Evolutionary conservation across 2,329 filamentous ascomycete genomes (phyloP), one percentile per base, ranked within the genome.

Genomic region (Mycosphaerella arachidis): DNA sequence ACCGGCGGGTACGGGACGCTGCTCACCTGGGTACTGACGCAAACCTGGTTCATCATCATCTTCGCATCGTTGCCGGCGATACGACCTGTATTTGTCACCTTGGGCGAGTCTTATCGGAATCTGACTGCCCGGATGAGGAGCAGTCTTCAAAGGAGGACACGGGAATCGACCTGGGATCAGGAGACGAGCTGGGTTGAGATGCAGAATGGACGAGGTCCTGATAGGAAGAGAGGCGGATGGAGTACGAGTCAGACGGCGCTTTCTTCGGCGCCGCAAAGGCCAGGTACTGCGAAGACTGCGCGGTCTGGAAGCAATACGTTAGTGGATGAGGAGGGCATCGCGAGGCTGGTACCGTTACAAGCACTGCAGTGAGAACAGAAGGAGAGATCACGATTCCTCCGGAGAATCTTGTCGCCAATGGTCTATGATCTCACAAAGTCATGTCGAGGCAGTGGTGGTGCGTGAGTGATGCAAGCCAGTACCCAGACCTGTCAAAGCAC

Each of bases 21-120:
- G 10, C 45, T 59, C 3, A 58, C 58, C 3, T 65, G 63, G 53
- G 55, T 54, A 1, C 33, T 59, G 37, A 65, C 61, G 4, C 56
- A 63, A 37, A 63, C 62, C 24, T 66, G 64, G 64, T 64, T 65
- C 51, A 66, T 65, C 54, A 65, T 66, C 56, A 66, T 66, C 50
- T 63, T 66, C 37, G 64, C 63, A 29, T 61, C 61, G 16, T 51
- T 66, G 12, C 61, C 64, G 8, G 56, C 60, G 4, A 55, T 65
- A 24, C 53, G 61, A n/a, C 46, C 58, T 12, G 52, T 63, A 13
- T 60, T 65, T 53, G 46, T 65, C 16, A 30, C 55, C 7, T 45
- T 55, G 7, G 60, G 54, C 10, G 46, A 50, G 20, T 29, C 46
- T 1, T 50, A 13, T 50, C 46, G 46, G 20, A 29, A 12, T 6